Conservation (phyloP, 2,329 filamentous ascomycete genomes). For the Ophiostoma ulmi region DNA sequence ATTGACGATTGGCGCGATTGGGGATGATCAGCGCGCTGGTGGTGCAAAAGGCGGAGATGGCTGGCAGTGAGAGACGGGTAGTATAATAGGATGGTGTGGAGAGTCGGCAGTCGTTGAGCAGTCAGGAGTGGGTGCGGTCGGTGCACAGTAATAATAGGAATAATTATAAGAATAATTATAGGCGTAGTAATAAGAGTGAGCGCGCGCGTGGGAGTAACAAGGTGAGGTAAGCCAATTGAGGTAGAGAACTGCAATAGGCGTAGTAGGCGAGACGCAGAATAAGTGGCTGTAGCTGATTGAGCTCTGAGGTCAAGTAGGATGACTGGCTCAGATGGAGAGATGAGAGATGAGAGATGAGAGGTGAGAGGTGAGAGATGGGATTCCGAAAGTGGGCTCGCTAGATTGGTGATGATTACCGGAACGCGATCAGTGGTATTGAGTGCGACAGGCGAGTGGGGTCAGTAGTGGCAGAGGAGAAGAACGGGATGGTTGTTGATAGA, state of each 20-base stretch:
- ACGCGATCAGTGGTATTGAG: slow-evolving; percentile 4
- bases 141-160: no score
- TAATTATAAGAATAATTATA: no score
- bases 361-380: background rate
- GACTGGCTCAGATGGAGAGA: background rate
- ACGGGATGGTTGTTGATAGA: background rate
- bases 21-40: background rate
- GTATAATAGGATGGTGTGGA: background rate
- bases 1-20: slow-evolving; percentile 13
- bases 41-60: background rate
- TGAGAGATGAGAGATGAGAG: background rate
- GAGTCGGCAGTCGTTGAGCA: background rate
- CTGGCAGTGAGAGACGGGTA: background rate
- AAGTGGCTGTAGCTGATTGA: background rate
- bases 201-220: background rate
- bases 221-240: background rate
- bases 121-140: background rate
- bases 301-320: no score
- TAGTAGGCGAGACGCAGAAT: background rate
- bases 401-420: slow-evolving; percentile 7
- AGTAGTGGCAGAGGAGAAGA: background rate
- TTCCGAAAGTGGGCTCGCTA: background rate
- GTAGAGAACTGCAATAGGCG: background rate
- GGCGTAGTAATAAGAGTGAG: background rate
- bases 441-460: slow-evolving; percentile 3